Conservation (phyloP, 2,329 filamentous ascomycete species). For the Calonectria leucothoes region DNA sequence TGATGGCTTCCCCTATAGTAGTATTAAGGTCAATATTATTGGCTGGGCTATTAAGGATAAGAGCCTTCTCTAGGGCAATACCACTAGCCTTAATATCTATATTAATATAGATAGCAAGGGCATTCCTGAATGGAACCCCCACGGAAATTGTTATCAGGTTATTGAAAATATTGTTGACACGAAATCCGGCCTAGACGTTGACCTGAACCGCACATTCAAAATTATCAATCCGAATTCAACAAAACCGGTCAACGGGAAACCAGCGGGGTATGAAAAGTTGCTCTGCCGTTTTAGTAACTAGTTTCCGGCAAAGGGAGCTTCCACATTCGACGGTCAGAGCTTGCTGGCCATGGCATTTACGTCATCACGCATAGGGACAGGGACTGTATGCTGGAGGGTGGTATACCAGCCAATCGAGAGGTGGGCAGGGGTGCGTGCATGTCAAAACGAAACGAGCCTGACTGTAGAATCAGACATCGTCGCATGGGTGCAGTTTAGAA, state of each 20-base stretch:
- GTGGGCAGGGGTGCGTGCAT: constrained; percentile 46
- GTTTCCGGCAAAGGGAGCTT: constrained; percentile 59
- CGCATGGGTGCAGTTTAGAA: constrained; percentile 61
- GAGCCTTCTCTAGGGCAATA: constrained; percentile 50
- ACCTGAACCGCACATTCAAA: constrained; percentile 58
- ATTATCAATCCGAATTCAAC: constrained; percentile 41
- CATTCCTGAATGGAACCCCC: constrained; percentile 59
- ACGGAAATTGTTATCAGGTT: constrained; percentile 54
- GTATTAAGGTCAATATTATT: constrained; percentile 52
- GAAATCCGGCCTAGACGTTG: constrained; percentile 55
- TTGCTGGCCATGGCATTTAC: constrained; percentile 61
- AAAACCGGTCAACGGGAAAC: constrained; percentile 49
- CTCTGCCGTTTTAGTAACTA: constrained; percentile 58
- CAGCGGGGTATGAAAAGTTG: constrained; percentile 61
- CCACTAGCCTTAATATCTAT: constrained; percentile 52
- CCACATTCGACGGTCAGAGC: constrained; percentile 55
- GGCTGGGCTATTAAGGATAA: constrained; percentile 55
- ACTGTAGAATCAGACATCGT: constrained; percentile 78
- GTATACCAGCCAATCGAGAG: constrained; percentile 62
- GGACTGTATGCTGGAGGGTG: constrained; percentile 64
- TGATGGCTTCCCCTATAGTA: constrained; percentile 54
- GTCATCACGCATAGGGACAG: constrained; percentile 62
- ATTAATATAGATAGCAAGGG: constrained; percentile 52
- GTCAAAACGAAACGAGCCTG: constrained; percentile 55
- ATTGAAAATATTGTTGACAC: constrained; percentile 56